Evolutionary conservation across 2,329 filamentous ascomycete genomes (phyloP).

Genomic region (Aspergillus glaucus): DNA sequence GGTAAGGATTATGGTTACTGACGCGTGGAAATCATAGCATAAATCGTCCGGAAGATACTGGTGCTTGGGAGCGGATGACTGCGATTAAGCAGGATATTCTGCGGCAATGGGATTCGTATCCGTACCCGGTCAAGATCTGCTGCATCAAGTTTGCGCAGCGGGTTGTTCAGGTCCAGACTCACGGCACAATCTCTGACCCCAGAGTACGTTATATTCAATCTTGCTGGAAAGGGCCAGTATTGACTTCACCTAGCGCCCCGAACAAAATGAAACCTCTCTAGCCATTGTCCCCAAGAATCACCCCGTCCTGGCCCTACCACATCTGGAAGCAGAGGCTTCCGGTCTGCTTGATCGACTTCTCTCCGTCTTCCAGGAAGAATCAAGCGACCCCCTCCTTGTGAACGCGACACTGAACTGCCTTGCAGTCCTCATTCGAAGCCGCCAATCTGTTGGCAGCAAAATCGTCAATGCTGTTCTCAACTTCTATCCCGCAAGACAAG

Average conservation of each 20-base stretch:
- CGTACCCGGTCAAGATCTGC: conserved; percentile 74
- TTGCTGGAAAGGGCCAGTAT: conserved; percentile 2
- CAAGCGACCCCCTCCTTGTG: conserved; percentile 78
- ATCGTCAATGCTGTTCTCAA: conserved; percentile 78
- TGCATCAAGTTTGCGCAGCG: conserved; percentile 97
- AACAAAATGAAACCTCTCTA: conserved; percentile 77
- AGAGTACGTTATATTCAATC: conserved; percentile 54
- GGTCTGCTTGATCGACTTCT: conserved; percentile 86
- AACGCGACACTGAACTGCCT: conserved; percentile 89
- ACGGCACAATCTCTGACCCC: conserved; percentile 72
- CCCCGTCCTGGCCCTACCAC: conserved; percentile 67
- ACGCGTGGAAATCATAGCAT: conserved; percentile 55
- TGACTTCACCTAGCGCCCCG: conserved; percentile 50
- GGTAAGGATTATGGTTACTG: conserved; percentile 13
- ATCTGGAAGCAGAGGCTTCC: conserved; percentile 85
- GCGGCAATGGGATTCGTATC: conserved; percentile 75
- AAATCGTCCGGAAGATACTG: conserved; percentile 72
- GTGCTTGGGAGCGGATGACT: conserved; percentile 81
- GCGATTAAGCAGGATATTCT: conserved; percentile 86
- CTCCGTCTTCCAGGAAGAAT: conserved; percentile 75
- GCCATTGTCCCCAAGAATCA: conserved; percentile 80
- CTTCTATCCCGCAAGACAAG: conserved; percentile 85
- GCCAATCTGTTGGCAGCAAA: conserved; percentile 74
- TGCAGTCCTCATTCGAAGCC: conserved; percentile 72
- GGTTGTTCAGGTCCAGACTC: conserved; percentile 85